Evolutionary conservation across 176 grass and related monocot species (phyloP), one percentile per base, ranked within the genome.

Genomic region (Aegilops bicornis): DNA sequence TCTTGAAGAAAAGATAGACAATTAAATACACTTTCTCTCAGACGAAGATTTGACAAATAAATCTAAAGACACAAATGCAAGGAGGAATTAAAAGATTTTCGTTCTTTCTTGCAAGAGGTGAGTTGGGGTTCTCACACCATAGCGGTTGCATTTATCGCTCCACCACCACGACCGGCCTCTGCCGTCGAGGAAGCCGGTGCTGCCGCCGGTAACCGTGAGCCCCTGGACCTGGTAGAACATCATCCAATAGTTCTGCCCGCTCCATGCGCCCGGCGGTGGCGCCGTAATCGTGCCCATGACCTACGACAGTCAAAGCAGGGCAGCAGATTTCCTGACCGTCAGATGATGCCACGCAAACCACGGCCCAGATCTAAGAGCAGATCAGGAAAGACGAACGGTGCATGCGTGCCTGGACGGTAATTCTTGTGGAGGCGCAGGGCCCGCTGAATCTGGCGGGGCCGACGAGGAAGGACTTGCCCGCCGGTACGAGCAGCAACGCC

Each of bases 181-280:
- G 39, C 81, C 81, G 65, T 88, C 54, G 52, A 88, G 22, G 54
- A 84, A 9, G 29, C 81, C 87, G 2, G 33, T 20, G 19, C 10
- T 50, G 47, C 4, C 27, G 75, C 87, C 87, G 47, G 92, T 88
- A 10, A 93, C 89, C 64, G 58, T 85, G 29, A 93, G 73, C 67
- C 66, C 23, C 27, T 91, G 22, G 31, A 93, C 81, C 61, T 11
- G 5, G 3, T 77, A 0, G 81, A 93, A 93, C 48, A 35, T 76
- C 22, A 93, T 43, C 92, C 92, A 93, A 10, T 37, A 37, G 7
- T 27, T 24, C 0, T 27, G 14, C 0, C 8, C 43, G 29, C 5
- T 27, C 91, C 91, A 93, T 31, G 60, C 64, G 16, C 23, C 35
- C 77, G 33, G 42, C 70, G 65, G 82, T 61, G 78, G 85, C 75